Evolutionary conservation across 768 basidiomycete genomes (phyloP), one percentile per base, ranked within the genome.

Genomic region (Trametes cubensis): DNA sequence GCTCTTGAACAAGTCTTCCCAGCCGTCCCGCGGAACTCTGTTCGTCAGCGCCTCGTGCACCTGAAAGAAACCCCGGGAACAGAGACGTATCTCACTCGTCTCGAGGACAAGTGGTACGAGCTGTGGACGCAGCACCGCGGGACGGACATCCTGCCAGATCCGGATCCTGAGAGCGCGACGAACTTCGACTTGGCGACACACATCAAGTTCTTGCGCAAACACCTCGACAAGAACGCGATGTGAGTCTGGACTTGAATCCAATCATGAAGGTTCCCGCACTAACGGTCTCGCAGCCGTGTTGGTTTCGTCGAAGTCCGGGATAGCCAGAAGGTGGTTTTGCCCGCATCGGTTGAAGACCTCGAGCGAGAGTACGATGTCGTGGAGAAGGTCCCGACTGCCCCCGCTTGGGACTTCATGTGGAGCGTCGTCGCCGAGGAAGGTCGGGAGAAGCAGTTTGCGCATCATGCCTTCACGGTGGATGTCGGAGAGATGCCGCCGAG

Each of bases 161-260:
- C 84, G 6, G 80, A 93, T 66, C 85, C 83, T 4, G 70, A 76
- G 41, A 89, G 87, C 72, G 76, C 85, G 20, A 83, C 81, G 6
- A 83, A 92, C 48, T 96, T 97, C 69, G 84, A 93, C 71, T 74
- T 97, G n/a, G 77, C 86, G 28, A 80, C 81, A n/a, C 94, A 95
- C 68, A 71, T 97, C 30, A 83, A 87, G 64, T 94, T 94, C 69
- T 78, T 98, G 55, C 83, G 95, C 44, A 80, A 80, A 11, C 83
- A 92, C 67, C 79, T 97, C 30, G 92, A 95, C 71, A 97, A 97
- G 75, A 88, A 86, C 71, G 85, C 88, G 1, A 67, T 97, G 95
- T 95, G 69, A 75, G 93, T 83, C 2, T 11, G 10, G 39, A 8
- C n/a, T 34, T 40, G 11, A 23, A 4, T 28, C 25, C 28, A 17